Evolutionary conservation across 768 basidiomycete species (phyloP), one percentile per base, ranked within the genome.

Genomic region (Lyophyllum atratum): DNA sequence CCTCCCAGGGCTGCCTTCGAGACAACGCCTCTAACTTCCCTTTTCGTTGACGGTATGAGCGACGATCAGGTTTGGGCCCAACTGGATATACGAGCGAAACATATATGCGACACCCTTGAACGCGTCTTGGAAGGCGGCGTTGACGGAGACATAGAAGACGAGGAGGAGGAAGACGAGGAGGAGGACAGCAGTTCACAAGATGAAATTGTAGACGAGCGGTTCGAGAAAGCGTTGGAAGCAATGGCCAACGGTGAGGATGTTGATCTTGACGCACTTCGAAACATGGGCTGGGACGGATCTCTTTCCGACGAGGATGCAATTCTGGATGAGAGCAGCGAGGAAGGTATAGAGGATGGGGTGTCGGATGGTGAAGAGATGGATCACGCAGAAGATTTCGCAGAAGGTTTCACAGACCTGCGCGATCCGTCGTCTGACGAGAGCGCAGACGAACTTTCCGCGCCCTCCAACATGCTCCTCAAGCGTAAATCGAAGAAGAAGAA

Each of bases 21-120:
- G 49, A 74, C 74, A 24, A 97, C 96, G 0, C 95, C 95, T 6
- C 71, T 98, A 2, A 76, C 84, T 7, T 83, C 82, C 33, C 81
- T 99, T 19, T 90, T 86, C 57, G 76, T 87, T 12, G 85, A 93
- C 21, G 87, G 82, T 17, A 87, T 97, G 84, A 89, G 86, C 62
- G 80, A 84, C 22, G 91, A 92, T 55, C 95, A 96, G 70, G 77
- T 98, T 25, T 99, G 96, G 96, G 88, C 87, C 39, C 96, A 99
- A 74, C 71, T 98, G 53, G 96, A 98, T 67, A 76, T 99, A 52
- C 78, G 92, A 43, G 77, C 87, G 15, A 81, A 85, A 59, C 81
- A 80, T 44, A 75, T 98, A 22, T 90, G 88, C 59, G 80, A 82
- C 40, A 81, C 89, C 49, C 73, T 96, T 40, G 82, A 90, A 47